These are phyloP conservation scores for Lathyrus oleraceus DNA, from an alignment of 306 rosid genomes.

Conservation along the genomic window DNA sequence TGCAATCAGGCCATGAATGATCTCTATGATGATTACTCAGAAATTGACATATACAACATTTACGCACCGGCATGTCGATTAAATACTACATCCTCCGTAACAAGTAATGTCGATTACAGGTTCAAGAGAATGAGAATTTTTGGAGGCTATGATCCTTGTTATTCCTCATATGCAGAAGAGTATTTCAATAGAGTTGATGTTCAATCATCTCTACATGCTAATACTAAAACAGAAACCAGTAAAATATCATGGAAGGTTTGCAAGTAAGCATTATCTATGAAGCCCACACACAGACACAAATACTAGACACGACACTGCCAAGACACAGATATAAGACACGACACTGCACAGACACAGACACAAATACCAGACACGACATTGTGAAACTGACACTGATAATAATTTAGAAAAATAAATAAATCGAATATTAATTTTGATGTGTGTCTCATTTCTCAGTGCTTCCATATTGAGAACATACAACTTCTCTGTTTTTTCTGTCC, in stretches of 20 bases:
- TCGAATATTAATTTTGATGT: constrained; percentile 2
- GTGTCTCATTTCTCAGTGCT: constrained; percentile 32
- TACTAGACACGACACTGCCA: too few relatives aligned
- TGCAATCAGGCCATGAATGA: constrained; percentile 47
- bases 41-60: constrained; percentile 62
- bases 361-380: too few relatives aligned
- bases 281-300: too few relatives aligned
- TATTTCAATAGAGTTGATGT: constrained; percentile 54
- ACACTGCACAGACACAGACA: too few relatives aligned
- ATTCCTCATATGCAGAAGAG: constrained; percentile 49
- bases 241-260: constrained; percentile 46
- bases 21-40: constrained; percentile 42
- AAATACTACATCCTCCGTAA: constrained; percentile 39
- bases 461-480: constrained; percentile 47
- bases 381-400: too few relatives aligned
- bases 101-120: constrained; percentile 18
- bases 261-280: constrained; percentile 40
- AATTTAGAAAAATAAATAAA: too few relatives aligned
- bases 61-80: constrained; percentile 48
- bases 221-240: constrained; percentile 27
- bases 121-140: constrained; percentile 45
- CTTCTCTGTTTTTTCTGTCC: constrained; percentile 49
- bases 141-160: constrained; percentile 64
- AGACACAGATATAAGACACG: too few relatives aligned
- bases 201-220: constrained; percentile 50